Percentiles rank a stretch among this genome's conserved stretches.
phyloP scores from a whole-genome alignment of 306 rosid species.

The Betula pendula region DNA sequence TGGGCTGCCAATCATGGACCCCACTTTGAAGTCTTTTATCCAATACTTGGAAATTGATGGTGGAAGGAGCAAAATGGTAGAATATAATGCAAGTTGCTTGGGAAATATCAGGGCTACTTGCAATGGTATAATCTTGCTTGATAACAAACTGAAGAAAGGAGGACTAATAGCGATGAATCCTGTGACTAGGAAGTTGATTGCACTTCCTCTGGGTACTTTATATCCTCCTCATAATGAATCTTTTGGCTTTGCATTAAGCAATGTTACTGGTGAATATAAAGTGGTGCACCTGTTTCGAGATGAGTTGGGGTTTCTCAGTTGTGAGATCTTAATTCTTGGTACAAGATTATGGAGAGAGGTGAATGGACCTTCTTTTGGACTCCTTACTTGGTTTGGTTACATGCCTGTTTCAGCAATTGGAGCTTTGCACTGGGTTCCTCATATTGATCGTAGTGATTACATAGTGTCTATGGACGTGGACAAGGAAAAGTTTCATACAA shows the following conservation, averaged over 20 bases:
- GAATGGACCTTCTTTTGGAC: constrained; percentile 48
- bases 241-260: constrained; percentile 38
- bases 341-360: constrained; percentile 41
- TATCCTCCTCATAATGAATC: constrained; percentile 30
- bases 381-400: constrained; percentile 38
- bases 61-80: constrained; percentile 28
- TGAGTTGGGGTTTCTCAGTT: constrained; percentile 24
- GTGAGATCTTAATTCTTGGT: constrained; percentile 42
- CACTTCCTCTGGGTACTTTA: constrained; percentile 50
- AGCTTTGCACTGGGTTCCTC: constrained; percentile 58
- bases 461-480: constrained; percentile 40
- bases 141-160: constrained; percentile 41
- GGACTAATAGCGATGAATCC: constrained; percentile 50
- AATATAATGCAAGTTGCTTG: constrained; percentile 36
- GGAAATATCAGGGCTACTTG: constrained; percentile 46
- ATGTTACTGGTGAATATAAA: constrained; percentile 36
- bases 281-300: constrained; percentile 55
- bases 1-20: constrained; percentile 8
- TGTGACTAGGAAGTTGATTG: constrained; percentile 46
- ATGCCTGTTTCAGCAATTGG: constrained; percentile 44
- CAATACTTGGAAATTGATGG: constrained; percentile 37
- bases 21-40: constrained; percentile 15
- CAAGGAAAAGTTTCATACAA: constrained; percentile 41
- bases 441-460: constrained; percentile 30
- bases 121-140: constrained; percentile 53